A percentile compares a stretch with the other conserved stretches of the same genome.
Evolutionary conservation across 163 green algal species (phyloP).

Genomic region (Volvox carteri): DNA sequence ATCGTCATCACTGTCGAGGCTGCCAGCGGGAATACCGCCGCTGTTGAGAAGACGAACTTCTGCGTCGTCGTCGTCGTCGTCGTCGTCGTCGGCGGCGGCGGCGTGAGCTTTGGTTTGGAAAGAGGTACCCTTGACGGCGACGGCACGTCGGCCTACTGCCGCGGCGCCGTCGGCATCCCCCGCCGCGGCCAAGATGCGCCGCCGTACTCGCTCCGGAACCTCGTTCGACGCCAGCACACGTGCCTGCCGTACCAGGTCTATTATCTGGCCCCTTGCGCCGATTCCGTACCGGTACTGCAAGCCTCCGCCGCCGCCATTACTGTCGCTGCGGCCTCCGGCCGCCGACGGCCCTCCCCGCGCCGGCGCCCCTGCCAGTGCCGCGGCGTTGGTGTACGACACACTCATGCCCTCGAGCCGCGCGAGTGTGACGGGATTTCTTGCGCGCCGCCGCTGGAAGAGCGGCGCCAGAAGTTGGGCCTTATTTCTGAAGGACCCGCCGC

Average conservation of each 20-base stretch:
- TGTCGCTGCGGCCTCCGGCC: neutral
- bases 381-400: constrained; percentile 13
- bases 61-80: no score
- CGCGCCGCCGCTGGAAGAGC: neutral
- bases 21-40: no score
- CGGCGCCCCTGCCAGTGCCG: neutral
- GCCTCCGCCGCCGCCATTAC: neutral
- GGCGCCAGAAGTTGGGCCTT: constrained; percentile 27
- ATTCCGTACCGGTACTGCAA: constrained; percentile 30
- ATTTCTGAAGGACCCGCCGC: neutral
- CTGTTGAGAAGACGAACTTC: no score
- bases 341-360: neutral
- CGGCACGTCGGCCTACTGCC: no score
- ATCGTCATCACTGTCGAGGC: no score
- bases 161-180: no score
- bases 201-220: constrained; percentile 14
- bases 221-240: neutral
- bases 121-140: no score
- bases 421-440: neutral
- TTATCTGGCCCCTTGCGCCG: constrained; percentile 12
- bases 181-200: neutral
- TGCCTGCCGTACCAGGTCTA: constrained; percentile 25
- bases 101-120: no score
- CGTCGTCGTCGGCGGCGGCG: no score
- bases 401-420: constrained; percentile 19